phyloP scores from a whole-genome alignment of 1,284 basidiomycete genomes.

The Cryptococcus neoformans region DNA sequence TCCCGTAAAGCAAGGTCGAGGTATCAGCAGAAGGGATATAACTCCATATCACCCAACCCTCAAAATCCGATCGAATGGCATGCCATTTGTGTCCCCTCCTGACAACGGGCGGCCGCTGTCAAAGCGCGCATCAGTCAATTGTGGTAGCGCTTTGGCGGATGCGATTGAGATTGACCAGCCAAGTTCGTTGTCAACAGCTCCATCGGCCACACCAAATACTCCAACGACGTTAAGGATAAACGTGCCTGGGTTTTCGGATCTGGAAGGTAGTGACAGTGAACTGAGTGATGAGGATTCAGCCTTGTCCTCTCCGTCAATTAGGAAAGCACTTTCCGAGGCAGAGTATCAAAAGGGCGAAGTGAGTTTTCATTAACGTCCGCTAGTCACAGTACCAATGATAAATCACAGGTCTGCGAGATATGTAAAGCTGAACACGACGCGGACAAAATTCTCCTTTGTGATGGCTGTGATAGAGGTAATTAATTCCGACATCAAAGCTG shows the following conservation, averaged over 20 bases:
- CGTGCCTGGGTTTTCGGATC: constrained; percentile 34
- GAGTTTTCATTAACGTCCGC: constrained; percentile 11
- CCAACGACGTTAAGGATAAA: constrained; percentile 23
- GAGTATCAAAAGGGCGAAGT: constrained; percentile 48
- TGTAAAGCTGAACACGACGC: constrained; percentile 84
- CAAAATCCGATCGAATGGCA: too few species aligned
- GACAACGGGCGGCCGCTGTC: too few species aligned
- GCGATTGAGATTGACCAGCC: too few species aligned
- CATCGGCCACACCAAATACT: too few species aligned
- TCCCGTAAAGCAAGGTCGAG: too few species aligned
- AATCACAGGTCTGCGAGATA: constrained; percentile 70
- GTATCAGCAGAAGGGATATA: too few species aligned
- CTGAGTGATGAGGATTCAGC: constrained; percentile 38
- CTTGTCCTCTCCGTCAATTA: constrained; percentile 3
- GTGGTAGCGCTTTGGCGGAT: too few species aligned
- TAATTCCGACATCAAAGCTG: constrained; percentile 9
- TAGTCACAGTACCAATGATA: not conserved
- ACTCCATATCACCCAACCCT: too few species aligned
- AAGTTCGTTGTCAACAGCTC: too few species aligned
- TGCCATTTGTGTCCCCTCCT: too few species aligned
- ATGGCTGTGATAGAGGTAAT: constrained; percentile 92
- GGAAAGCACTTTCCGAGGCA: constrained; percentile 1
- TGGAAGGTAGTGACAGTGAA: constrained; percentile 41
- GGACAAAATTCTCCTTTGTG: constrained; percentile 90
- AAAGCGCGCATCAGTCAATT: too few species aligned